These are phyloP conservation scores for Massospora cicadina DNA, from an alignment of 371 early-diverging fungal genomes.

Conservation along the genomic window DNA sequence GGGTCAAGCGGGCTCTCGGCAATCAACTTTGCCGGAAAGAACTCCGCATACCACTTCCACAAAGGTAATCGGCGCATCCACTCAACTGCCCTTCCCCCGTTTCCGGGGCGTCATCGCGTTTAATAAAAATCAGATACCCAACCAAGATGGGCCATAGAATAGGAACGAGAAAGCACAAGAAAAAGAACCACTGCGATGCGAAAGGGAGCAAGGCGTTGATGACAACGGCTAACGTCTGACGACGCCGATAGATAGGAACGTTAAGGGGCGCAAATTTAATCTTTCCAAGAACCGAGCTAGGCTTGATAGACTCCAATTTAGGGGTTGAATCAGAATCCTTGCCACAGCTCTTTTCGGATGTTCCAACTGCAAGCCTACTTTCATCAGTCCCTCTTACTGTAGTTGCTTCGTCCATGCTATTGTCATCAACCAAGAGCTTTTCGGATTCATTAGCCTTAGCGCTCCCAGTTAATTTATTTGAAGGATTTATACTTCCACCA, in stretches of 20 bases:
- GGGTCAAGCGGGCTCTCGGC: constrained; percentile 48
- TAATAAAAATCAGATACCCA: constrained; percentile 38
- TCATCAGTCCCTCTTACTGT: too few relatives aligned
- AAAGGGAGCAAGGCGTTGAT: constrained; percentile 37
- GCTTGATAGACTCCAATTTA: too few relatives aligned
- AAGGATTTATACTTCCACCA: too few relatives aligned
- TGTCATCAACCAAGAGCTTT: too few relatives aligned
- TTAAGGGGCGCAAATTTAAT: constrained; percentile 43
- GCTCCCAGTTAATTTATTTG: too few relatives aligned
- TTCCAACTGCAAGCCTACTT: too few relatives aligned
- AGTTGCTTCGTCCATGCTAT: too few relatives aligned
- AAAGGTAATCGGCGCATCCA: neutral
- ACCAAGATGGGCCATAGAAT: constrained; percentile 42
- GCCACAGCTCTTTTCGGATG: too few relatives aligned
- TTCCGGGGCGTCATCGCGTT: constrained; percentile 38
- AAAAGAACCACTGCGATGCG: constrained; percentile 25
- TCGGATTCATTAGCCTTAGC: too few relatives aligned
- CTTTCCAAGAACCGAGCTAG: too few relatives aligned
- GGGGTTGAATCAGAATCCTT: too few relatives aligned
- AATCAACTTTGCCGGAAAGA: constrained; percentile 11
- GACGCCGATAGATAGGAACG: constrained; percentile 51
- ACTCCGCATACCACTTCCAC: constrained; percentile 13
- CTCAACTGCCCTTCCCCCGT: constrained; percentile 7
- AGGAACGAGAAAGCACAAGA: constrained; percentile 24
- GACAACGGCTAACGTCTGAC: constrained; percentile 45